Percentiles rank a stretch among this genome's conserved stretches.
Evolutionary conservation across 176 grass and related monocot genomes (phyloP).

Genomic region (Avena eriantha): DNA sequence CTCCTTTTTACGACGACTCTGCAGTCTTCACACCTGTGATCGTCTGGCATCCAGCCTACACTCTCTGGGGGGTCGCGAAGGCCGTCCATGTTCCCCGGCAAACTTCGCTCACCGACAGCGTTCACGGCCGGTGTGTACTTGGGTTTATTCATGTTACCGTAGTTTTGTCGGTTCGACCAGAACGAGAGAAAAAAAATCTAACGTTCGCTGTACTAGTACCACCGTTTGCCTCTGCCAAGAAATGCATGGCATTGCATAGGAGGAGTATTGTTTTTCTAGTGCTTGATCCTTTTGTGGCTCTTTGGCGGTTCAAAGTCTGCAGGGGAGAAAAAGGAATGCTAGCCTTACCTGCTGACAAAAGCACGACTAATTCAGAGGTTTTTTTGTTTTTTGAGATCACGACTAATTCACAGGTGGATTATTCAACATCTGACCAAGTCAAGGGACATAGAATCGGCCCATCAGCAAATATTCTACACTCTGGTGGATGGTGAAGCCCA

Average conservation of each 20-base stretch:
- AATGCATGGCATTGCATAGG: too few species aligned
- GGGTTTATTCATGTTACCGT: neutral
- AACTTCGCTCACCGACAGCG: neutral
- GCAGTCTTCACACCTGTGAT: neutral
- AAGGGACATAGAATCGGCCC: neutral
- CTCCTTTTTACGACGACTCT: neutral
- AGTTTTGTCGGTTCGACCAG: neutral
- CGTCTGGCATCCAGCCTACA: neutral
- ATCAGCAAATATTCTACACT: neutral
- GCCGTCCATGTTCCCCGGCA: neutral
- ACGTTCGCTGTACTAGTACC: too few species aligned
- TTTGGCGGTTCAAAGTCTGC: too few species aligned
- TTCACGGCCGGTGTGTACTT: neutral
- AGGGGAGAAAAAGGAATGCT: too few species aligned
- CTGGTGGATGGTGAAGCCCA: neutral
- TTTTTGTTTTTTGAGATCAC: too few species aligned
- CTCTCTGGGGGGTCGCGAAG: neutral
- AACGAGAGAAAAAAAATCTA: neutral
- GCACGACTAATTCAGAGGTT: neutral
- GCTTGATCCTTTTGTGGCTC: too few species aligned
- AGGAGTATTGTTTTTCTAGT: too few species aligned
- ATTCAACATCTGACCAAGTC: neutral
- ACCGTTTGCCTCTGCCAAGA: too few species aligned
- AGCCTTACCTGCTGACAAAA: neutral
- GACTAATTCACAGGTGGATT: too few species aligned